Evolutionary conservation across 139 green algal genomes (phyloP).

Genomic region (Auxenochlorella pyrenoidosa): DNA sequence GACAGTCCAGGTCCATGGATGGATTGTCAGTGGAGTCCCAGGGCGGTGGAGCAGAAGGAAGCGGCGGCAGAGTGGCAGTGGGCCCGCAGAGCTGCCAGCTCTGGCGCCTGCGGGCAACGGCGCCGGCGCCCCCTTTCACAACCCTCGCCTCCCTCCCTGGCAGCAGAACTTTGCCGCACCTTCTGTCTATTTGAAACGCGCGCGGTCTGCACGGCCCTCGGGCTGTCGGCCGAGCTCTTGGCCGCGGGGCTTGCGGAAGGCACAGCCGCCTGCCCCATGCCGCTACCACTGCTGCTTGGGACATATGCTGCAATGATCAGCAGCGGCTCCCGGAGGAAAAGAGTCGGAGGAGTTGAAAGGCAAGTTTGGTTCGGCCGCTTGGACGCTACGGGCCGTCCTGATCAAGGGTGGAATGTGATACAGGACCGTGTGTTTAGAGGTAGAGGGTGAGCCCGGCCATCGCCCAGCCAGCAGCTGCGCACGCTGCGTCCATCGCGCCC

Average conservation of each 20-base stretch:
- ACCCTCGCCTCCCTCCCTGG: neutral
- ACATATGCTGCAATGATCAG: neutral
- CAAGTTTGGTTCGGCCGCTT: no score
- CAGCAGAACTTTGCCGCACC: neutral
- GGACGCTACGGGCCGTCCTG: no score
- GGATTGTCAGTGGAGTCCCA: neutral
- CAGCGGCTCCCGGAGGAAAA: neutral
- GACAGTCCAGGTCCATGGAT: no score
- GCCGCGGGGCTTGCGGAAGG: no score
- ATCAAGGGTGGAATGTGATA: no score
- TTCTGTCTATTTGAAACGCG: conserved; percentile 27
- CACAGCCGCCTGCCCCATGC: neutral
- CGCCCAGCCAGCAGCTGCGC: no score
- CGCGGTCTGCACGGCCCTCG: neutral
- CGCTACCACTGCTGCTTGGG: neutral
- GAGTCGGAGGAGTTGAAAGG: neutral
- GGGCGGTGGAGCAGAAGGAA: neutral
- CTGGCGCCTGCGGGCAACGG: neutral
- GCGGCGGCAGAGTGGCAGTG: neutral
- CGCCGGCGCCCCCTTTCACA: neutral
- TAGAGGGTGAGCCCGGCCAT: no score
- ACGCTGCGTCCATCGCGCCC: no score
- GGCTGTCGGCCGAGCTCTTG: neutral
- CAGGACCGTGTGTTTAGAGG: no score
- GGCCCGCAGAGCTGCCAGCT: no score